Evolutionary conservation across 2,329 filamentous ascomycete genomes (phyloP).

Genomic region (Colletotrichum somersetense): DNA sequence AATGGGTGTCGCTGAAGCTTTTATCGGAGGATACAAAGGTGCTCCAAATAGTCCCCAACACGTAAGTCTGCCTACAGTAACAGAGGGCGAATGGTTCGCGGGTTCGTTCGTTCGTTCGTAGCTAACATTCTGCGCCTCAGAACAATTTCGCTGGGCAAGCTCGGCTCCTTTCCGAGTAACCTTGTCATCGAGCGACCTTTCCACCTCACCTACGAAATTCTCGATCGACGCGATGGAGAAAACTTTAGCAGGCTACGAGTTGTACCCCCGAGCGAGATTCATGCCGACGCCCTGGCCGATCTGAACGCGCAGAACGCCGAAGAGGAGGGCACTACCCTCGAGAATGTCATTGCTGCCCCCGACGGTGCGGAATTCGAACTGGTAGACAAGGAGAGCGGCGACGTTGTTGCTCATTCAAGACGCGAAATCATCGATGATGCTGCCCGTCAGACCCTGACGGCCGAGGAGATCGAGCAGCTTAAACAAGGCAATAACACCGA

Average conservation of each 20-base stretch:
- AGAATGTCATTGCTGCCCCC: slow-evolving; percentile 53
- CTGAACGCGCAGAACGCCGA: slow-evolving; percentile 55
- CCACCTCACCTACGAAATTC: slow-evolving; percentile 90
- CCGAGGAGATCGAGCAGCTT: slow-evolving; percentile 80
- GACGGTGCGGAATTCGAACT: slow-evolving; percentile 59
- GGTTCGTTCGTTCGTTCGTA: background rate
- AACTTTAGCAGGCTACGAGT: slow-evolving; percentile 79
- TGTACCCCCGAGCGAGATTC: slow-evolving; percentile 83
- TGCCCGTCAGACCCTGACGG: slow-evolving; percentile 80
- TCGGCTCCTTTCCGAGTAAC: slow-evolving; percentile 90
- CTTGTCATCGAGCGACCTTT: slow-evolving; percentile 92
- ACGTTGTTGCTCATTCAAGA: slow-evolving; percentile 66
- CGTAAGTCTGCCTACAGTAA: slow-evolving; percentile 56
- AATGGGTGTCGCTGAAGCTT: slow-evolving; percentile 71
- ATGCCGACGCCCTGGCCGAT: slow-evolving; percentile 79
- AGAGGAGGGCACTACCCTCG: slow-evolving; percentile 55
- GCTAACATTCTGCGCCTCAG: slow-evolving; percentile 58
- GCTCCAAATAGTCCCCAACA: slow-evolving; percentile 71
- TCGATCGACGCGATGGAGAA: slow-evolving; percentile 76
- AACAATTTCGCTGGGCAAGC: slow-evolving; percentile 90
- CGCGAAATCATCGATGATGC: slow-evolving; percentile 71
- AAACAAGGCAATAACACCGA: slow-evolving; percentile 81
- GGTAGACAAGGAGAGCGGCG: slow-evolving; percentile 56
- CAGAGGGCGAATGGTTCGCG: background rate
- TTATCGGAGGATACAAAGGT: slow-evolving; percentile 70